Evolutionary conservation across 305 asterid species (phyloP), one percentile per base, ranked within the genome.

Genomic region (Nicotiana rustica): DNA sequence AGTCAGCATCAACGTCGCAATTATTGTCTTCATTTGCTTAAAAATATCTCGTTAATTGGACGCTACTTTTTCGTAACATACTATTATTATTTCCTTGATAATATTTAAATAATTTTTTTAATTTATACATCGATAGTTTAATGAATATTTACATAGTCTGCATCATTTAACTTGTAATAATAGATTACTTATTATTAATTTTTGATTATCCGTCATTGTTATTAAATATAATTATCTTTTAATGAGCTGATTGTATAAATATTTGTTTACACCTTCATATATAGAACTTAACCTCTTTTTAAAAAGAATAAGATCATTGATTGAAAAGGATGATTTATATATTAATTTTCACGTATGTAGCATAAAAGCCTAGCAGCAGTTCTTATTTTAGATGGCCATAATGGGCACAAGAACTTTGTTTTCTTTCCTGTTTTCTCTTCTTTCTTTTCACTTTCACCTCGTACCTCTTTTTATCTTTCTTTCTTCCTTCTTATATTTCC

Each of bases 351-450:
- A 33, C 4, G 49, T 59, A 9, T 35, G 81, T 35, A 10, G 19
- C 68, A 25, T 49, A 78, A 81, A 83, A 84, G 86, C 61, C 18
- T 17, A 79, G 18, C 85, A 80, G 69, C 25, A 25, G 25, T 83
- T 77, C 69, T 52, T 41, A 76, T 78, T 76, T 75, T 81, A 67
- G 86, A 83, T 83, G 84, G 55, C 90, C 88, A 87, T 82, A 82
- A 82, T 69, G 89, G 86, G 84, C 41, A 82, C 86, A 83, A 82
- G 31, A 70, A 61, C 31, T 36, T 47, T 38, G 19, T 65, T 83
- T 14, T 55, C 7, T 64, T 25, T 25, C 7, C 5, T 10, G 0
- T 38, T 38, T 17, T 44, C 25, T 25, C 25, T 47, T 47, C 6
- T 71, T 73, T 70, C 60, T 12, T 60, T 68, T 70, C 49, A 52